Base-by-base conservation (phyloP, 2,329 filamentous ascomycete genomes). In the Onygenales sp. region DNA sequence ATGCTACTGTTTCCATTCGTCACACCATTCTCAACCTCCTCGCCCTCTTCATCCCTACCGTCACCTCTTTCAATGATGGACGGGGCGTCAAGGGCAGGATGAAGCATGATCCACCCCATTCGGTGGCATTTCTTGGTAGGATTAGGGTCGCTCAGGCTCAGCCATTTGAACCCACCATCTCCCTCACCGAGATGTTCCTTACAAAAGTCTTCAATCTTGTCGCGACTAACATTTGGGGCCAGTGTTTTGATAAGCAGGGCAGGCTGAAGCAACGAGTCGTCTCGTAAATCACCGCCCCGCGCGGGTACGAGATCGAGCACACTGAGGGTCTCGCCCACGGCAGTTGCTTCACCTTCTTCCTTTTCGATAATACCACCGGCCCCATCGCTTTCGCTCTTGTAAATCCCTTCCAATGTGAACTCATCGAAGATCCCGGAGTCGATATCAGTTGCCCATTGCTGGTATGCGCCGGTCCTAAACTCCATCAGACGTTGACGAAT, bases 221-320 rank as follows among this genome's bases (percentile, higher is more conserved):
- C 84, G 40, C 93, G 87, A 63, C 89, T 95, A 58, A 98, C 93
- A 55, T 94, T 95, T 6, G 93, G 93, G 4, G 93, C 92, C 64
- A 98, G 90, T 0, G 93, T 98, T 75, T 98, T 98, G 77, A 98
- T 96, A 46, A 98, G 81, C 14, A 98, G 78, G 0, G 94, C 95
- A 11, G 93, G 93, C 67, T 95, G 89, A 59, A 86, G 84, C 34
- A 93, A 80, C 48, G 86, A 87, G 60, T 95, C 91, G 65, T 98
- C 93, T 39, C 89, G 84, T 50, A 97, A 80, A 59, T 97, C 92
- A 48, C 87, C 88, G 32, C 87, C 88, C 59, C 83, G 83, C 42
- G 84, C 85, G 36, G 93, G 90, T 11, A 97, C 81, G 48, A 97
- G 76, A 67, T 97, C 93, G 46, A 92, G 86, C 40, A 97, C 91